phyloP scores from a whole-genome alignment of 495 filamentous ascomycete species.

The Xylaria telfairii region DNA sequence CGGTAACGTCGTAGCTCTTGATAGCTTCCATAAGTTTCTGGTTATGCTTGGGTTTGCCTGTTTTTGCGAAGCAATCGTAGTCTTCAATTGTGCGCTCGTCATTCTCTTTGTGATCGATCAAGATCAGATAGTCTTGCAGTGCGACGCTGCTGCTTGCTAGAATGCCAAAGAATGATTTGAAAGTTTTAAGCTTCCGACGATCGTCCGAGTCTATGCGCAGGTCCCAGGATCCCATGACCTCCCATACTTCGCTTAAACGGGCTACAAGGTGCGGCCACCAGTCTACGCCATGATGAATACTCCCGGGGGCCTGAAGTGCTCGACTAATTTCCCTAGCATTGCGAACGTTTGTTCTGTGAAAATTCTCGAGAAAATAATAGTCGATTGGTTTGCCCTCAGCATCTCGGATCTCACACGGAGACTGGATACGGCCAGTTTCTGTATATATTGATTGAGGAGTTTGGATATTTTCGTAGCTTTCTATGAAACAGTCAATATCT shows the following conservation, averaged over 20 bases:
- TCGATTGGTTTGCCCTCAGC: slow-evolving; percentile 5
- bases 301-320: too few relatives aligned
- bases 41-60: not conserved
- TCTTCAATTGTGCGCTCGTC: not conserved
- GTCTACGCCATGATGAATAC: not conserved
- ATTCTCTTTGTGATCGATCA: not conserved
- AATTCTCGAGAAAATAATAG: slow-evolving; percentile 15
- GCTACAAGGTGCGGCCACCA: slow-evolving; percentile 9
- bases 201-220: not conserved
- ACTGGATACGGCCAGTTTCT: not conserved
- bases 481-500: not conserved
- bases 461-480: not conserved
- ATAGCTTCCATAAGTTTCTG: not conserved
- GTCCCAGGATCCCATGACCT: not conserved
- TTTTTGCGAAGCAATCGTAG: not conserved
- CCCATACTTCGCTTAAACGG: not conserved
- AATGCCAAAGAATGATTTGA: not conserved
- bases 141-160: not conserved
- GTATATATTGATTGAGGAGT: not conserved
- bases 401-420: not conserved
- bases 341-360: not conserved
- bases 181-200: not conserved
- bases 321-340: not conserved
- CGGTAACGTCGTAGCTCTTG: not conserved
- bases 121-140: slow-evolving; percentile 9